These are phyloP conservation scores for Kandelia obovata DNA, from an alignment of 345 rosid species.

Conservation along the genomic window DNA sequence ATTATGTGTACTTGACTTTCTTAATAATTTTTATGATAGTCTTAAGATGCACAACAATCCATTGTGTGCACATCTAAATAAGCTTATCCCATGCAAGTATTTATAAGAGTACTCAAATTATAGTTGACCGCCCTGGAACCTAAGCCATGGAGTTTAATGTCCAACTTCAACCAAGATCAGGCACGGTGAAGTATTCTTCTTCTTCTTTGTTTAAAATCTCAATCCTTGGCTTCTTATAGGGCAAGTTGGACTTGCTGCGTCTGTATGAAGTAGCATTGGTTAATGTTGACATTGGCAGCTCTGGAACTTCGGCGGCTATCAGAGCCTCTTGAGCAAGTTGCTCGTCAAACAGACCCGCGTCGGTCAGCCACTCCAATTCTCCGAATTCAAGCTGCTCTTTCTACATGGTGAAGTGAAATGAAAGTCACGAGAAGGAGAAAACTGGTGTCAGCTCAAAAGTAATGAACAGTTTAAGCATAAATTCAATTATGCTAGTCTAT, in stretches of 20 bases:
- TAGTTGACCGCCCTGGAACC: neutral
- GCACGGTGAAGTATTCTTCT: constrained; percentile 81
- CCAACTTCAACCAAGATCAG: constrained; percentile 63
- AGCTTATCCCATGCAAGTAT: neutral
- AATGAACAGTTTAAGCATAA: too few species aligned
- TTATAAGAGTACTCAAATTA: neutral
- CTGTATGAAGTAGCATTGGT: constrained; percentile 35
- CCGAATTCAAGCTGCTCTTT: constrained; percentile 76
- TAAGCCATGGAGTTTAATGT: neutral
- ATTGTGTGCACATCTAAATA: neutral
- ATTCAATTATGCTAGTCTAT: too few species aligned
- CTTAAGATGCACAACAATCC: neutral
- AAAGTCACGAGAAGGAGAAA: neutral
- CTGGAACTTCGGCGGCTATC: constrained; percentile 89
- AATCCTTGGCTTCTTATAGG: constrained; percentile 74
- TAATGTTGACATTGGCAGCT: constrained; percentile 48
- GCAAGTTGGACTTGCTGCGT: constrained; percentile 44
- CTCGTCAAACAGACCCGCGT: constrained; percentile 63
- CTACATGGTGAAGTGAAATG: constrained; percentile 31
- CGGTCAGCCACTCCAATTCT: constrained; percentile 80
- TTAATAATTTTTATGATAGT: neutral
- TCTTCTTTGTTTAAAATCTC: constrained; percentile 46
- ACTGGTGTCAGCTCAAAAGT: too few species aligned
- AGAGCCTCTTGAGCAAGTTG: constrained; percentile 54
- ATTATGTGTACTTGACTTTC: neutral